Conservation (phyloP, 2,329 filamentous ascomycete species). For the Acrodontium crateriforme region DNA sequence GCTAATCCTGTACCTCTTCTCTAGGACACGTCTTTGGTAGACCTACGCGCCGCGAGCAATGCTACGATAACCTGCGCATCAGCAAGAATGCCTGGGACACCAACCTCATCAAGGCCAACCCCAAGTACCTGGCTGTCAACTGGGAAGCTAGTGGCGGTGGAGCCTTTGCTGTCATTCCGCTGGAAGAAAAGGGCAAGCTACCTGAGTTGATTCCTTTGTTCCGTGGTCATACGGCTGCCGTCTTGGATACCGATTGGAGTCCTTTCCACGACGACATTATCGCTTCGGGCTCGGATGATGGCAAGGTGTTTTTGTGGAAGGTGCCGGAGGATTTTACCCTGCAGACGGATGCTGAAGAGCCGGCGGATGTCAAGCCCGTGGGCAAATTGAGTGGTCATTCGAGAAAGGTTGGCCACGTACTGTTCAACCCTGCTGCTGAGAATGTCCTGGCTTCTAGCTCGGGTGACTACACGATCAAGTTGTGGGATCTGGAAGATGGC, state of each 20-base stretch:
- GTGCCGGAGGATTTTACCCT: conserved; percentile 81
- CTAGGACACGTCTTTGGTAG: conserved; percentile 97
- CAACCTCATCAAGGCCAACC: conserved; percentile 95
- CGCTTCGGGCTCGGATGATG: conserved; percentile 90
- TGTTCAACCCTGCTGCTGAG: conserved; percentile 93
- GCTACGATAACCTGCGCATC: conserved; percentile 95
- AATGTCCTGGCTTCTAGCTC: conserved; percentile 92
- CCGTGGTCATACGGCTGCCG: conserved; percentile 86
- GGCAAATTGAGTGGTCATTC: conserved; percentile 77
- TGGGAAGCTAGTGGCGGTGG: conserved; percentile 95
- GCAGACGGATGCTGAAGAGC: conserved; percentile 69
- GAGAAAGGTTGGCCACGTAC: conserved; percentile 93
- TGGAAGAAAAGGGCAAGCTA: conserved; percentile 76
- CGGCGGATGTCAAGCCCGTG: conserved; percentile 65
- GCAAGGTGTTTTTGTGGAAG: conserved; percentile 92
- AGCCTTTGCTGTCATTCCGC: conserved; percentile 88
- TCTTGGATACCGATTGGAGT: conserved; percentile 97
- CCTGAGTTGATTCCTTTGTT: conserved; percentile 91
- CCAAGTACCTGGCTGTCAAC: conserved; percentile 91
- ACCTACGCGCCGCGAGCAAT: conserved; percentile 88
- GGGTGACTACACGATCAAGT: conserved; percentile 85
- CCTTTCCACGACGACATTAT: conserved; percentile 91
- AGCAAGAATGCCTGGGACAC: conserved; percentile 99
- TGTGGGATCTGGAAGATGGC: conserved; percentile 84
- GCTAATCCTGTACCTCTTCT: no score